Evolutionary conservation across 2,329 filamentous ascomycete species (phyloP).

Genomic region (Neonectria faginata): DNA sequence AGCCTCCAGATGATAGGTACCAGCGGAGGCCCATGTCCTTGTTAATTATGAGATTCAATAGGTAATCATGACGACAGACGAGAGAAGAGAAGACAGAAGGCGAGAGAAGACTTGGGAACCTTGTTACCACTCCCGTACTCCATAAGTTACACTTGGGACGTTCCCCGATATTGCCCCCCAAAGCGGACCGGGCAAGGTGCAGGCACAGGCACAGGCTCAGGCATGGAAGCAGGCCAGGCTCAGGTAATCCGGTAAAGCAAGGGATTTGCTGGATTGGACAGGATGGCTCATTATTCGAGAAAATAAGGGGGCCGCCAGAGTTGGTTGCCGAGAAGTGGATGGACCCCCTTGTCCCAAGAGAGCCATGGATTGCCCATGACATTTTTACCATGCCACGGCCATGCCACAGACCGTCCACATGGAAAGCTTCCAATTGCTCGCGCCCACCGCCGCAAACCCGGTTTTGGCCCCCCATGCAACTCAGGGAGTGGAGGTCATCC

Average conservation of each 20-base stretch:
- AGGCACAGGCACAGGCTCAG: too few relatives aligned
- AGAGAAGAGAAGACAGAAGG: conserved; percentile 4
- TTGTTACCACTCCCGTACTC: background rate
- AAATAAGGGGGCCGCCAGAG: background rate
- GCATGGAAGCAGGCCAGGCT: background rate
- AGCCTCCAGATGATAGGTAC: background rate
- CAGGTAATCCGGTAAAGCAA: conserved; percentile 9
- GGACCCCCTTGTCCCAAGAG: conserved; percentile 14
- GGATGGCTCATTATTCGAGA: background rate
- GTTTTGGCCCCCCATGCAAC: background rate
- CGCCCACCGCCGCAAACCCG: conserved; percentile 6
- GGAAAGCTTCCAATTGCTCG: conserved; percentile 18
- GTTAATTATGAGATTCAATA: background rate
- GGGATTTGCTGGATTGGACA: conserved; percentile 6
- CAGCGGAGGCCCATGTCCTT: background rate
- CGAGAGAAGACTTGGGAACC: conserved; percentile 4
- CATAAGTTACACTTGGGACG: background rate
- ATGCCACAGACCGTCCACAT: conserved; percentile 20
- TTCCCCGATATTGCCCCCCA: conserved; percentile 5
- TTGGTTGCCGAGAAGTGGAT: background rate
- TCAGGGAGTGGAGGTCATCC: conserved; percentile 25
- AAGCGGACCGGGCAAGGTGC: conserved; percentile 1
- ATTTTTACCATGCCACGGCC: conserved; percentile 7
- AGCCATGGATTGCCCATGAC: conserved; percentile 19
- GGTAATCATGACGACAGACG: background rate